Percentiles rank a stretch among this genome's conserved stretches.
Evolutionary conservation across 805 yeast genomes (phyloP).

Genomic region (Blastobotrys mokoenaii): DNA sequence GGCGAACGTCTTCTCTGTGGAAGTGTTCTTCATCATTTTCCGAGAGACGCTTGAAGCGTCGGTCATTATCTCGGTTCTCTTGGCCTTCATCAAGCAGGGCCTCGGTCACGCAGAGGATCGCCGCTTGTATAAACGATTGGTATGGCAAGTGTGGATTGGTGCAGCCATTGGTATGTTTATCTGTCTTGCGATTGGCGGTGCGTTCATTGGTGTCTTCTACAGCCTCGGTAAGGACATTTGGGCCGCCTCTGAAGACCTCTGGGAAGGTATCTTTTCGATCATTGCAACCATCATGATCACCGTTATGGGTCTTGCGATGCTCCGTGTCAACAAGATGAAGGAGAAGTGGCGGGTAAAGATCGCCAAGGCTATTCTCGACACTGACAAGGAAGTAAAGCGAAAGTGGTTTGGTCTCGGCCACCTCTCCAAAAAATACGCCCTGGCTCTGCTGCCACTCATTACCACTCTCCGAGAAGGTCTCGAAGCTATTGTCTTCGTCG

Average conservation of each 20-base stretch:
- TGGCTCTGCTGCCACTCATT: slow-evolving; percentile 84
- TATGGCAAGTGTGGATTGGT: slow-evolving; percentile 85
- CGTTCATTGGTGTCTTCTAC: slow-evolving; percentile 91
- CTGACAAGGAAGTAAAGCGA: slow-evolving; percentile 32
- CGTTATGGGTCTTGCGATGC: slow-evolving; percentile 93
- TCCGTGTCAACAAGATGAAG: slow-evolving; percentile 92
- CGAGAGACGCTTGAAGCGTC: slow-evolving; percentile 94
- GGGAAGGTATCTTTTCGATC: slow-evolving; percentile 95
- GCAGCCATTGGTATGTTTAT: slow-evolving; percentile 60
- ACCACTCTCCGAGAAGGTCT: slow-evolving; percentile 95
- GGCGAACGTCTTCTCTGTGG: slow-evolving; percentile 45
- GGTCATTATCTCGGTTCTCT: slow-evolving; percentile 78
- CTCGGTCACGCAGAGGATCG: slow-evolving; percentile 41
- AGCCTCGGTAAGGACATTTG: slow-evolving; percentile 74
- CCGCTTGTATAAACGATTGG: slow-evolving; percentile 48
- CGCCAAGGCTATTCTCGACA: slow-evolving; percentile 68
- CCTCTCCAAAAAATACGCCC: slow-evolving; percentile 64
- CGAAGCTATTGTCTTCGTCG: slow-evolving; percentile 92
- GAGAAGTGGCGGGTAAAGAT: slow-evolving; percentile 95
- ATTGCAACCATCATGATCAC: slow-evolving; percentile 87
- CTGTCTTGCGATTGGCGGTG: slow-evolving; percentile 83
- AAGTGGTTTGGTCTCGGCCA: slow-evolving; percentile 28
- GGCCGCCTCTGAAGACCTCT: slow-evolving; percentile 79
- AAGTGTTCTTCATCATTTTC: slow-evolving; percentile 81
- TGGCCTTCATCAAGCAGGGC: slow-evolving; percentile 88